A percentile compares a stretch with the other conserved stretches of the same genome.
phyloP scores from a whole-genome alignment of 108 stramenopile genomes.

The Cyclostephanos tholiformis region DNA sequence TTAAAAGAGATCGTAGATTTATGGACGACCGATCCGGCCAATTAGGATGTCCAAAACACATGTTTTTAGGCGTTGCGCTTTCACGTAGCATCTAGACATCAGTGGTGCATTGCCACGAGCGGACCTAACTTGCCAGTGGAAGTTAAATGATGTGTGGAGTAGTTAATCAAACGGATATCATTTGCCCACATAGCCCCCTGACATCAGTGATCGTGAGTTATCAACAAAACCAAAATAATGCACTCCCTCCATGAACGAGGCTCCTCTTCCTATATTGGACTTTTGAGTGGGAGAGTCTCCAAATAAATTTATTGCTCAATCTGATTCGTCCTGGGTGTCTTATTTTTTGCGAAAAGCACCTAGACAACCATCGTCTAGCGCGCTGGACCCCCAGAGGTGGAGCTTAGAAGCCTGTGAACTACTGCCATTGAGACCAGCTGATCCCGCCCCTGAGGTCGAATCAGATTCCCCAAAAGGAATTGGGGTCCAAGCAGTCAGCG shows the following conservation, averaged over 20 bases:
- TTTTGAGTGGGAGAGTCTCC: not conserved
- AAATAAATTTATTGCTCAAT: constrained; percentile 12
- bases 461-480: constrained; percentile 19
- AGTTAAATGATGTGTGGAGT: not conserved
- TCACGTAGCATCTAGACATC: not conserved
- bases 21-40: not conserved
- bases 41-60: not conserved
- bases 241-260: not conserved
- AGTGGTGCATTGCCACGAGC: not conserved
- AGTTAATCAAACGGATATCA: constrained; percentile 2
- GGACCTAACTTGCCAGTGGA: not conserved
- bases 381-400: constrained; percentile 36
- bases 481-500: constrained; percentile 40
- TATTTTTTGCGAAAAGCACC: constrained; percentile 5
- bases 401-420: constrained; percentile 17
- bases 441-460: constrained; percentile 2
- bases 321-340: constrained; percentile 8
- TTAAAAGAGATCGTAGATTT: not conserved
- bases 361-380: constrained; percentile 14
- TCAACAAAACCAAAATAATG: constrained; percentile 1
- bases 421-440: constrained; percentile 7
- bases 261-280: not conserved
- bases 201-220: not conserved
- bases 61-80: not conserved
- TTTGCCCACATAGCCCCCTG: not conserved